Conservation (phyloP, 345 rosid genomes). For the Heritiera littoralis region DNA sequence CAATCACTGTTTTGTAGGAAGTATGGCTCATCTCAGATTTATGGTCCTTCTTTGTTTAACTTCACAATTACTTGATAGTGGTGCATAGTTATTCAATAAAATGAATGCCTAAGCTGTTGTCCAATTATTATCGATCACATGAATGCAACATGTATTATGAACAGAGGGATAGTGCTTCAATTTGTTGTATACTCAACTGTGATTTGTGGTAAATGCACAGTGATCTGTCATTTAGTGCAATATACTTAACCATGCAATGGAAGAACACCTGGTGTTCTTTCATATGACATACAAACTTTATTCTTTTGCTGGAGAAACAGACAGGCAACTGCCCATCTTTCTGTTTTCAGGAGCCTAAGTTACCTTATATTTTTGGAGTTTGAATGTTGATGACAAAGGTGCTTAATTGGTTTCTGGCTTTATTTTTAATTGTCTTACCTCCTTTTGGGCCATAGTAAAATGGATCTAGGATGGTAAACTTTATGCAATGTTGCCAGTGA, state of each 20-base stretch:
- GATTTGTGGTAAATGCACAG: not conserved
- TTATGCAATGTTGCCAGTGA: not conserved
- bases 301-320: not conserved
- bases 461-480: not conserved
- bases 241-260: not conserved
- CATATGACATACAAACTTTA: not conserved
- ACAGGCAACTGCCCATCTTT: not conserved
- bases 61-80: not conserved
- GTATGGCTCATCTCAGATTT: not conserved
- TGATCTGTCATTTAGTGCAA: not conserved
- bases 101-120: slow-evolving; percentile 7
- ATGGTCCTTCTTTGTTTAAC: slow-evolving; percentile 1
- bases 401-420: not conserved
- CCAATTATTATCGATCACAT: not conserved
- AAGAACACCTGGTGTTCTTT: not conserved
- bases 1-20: not conserved
- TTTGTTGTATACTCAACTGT: not conserved
- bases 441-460: not conserved
- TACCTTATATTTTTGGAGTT: not conserved
- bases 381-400: not conserved
- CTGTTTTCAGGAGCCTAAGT: not conserved
- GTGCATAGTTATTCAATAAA: not conserved
- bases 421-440: not conserved
- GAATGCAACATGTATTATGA: not conserved
- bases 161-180: not conserved